phyloP scores from a whole-genome alignment of 495 filamentous ascomycete species.

The Tricharina praecox region DNA sequence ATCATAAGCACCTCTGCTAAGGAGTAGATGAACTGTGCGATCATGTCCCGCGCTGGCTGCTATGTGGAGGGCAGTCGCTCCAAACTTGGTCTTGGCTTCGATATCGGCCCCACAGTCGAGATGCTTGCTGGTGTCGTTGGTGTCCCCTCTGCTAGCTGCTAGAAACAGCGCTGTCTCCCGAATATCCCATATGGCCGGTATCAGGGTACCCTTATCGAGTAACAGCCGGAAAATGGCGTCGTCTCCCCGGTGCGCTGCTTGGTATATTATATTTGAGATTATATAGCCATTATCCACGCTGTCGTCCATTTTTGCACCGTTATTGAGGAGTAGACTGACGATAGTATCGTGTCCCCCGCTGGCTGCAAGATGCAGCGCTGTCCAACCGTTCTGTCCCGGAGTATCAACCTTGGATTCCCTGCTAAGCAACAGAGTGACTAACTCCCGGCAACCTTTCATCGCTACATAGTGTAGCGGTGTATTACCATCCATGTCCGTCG shows the following conservation, averaged over 20 bases:
- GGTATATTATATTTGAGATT: not conserved
- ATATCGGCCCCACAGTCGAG: not conserved
- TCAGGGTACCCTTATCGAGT: not conserved
- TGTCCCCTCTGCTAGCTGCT: not conserved
- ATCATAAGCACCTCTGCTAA: constrained; percentile 2
- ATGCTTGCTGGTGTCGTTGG: not conserved
- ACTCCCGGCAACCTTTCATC: not conserved
- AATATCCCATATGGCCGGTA: not conserved
- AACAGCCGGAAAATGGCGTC: not conserved
- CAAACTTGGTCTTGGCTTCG: not conserved
- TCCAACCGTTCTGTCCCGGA: not conserved
- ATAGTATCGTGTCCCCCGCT: not conserved
- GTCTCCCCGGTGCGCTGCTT: not conserved
- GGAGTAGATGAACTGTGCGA: not conserved
- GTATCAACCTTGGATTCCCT: not conserved
- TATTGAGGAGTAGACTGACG: not conserved
- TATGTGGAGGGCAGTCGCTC: not conserved
- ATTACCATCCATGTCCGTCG: not conserved
- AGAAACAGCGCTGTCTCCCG: not conserved
- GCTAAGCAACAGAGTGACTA: constrained; percentile 5
- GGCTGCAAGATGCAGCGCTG: not conserved
- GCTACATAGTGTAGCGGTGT: constrained; percentile 9
- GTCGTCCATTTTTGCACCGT: not conserved
- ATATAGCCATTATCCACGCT: no score
- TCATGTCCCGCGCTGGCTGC: not conserved